phyloP scores from a whole-genome alignment of 108 stramenopile species.

The Pseudonitzschia delicatissima region DNA sequence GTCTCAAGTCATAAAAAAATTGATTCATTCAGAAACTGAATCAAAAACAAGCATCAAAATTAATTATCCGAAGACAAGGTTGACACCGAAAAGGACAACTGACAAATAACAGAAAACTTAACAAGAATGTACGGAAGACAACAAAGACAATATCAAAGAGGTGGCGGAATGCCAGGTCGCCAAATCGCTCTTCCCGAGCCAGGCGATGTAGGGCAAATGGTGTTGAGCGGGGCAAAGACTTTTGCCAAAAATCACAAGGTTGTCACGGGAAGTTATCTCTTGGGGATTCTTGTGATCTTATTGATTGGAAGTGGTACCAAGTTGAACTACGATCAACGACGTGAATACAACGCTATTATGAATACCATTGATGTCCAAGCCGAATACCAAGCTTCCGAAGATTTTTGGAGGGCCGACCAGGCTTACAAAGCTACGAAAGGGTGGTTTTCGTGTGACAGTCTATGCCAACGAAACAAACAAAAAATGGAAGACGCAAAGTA shows the following conservation, averaged over 20 bases:
- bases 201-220: constrained; percentile 38
- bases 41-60: too few relatives aligned
- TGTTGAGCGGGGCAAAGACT: constrained; percentile 33
- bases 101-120: too few relatives aligned
- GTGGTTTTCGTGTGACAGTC: constrained; percentile 81
- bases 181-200: constrained; percentile 39
- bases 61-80: too few relatives aligned
- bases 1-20: too few relatives aligned
- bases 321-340: constrained; percentile 57
- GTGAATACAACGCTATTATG: constrained; percentile 74
- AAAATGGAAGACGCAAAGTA: constrained; percentile 57
- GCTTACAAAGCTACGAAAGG: constrained; percentile 76
- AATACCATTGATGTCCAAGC: constrained; percentile 75
- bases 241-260: constrained; percentile 71
- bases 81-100: too few relatives aligned
- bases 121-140: constrained; percentile 8
- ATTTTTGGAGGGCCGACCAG: constrained; percentile 56
- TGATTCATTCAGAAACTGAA: too few relatives aligned
- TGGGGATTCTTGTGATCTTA: constrained; percentile 59
- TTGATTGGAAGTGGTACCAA: constrained; percentile 68
- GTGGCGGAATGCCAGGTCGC: neutral
- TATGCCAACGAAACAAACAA: constrained; percentile 77
- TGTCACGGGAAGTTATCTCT: constrained; percentile 61
- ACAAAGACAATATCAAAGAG: constrained; percentile 1
- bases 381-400: constrained; percentile 62